Conservation (phyloP, 129 eudicot genomes). For the Mikania micrantha region DNA sequence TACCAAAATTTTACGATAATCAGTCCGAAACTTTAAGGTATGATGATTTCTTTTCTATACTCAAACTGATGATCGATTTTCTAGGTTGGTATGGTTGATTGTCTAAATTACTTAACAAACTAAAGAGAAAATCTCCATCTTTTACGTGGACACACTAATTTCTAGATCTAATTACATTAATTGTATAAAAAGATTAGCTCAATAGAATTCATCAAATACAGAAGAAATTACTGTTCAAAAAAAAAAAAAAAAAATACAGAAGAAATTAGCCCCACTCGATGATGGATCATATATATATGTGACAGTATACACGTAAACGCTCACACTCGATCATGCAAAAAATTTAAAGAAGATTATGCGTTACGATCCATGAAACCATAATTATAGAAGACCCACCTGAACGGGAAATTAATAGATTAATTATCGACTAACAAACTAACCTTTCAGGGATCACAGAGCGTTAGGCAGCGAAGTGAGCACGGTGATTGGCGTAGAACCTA, state of each 20-base stretch:
- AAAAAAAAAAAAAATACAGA: too few relatives aligned
- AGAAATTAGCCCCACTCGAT: conserved; percentile 3
- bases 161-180: not conserved
- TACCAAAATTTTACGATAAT: not conserved
- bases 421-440: conserved; percentile 2
- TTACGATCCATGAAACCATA: not conserved
- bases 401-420: too few relatives aligned
- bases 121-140: not conserved
- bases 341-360: not conserved
- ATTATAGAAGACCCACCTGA: not conserved
- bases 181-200: not conserved
- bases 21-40: not conserved
- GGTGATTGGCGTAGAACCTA: conserved; percentile 10
- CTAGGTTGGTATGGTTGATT: too few relatives aligned
- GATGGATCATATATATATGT: conserved; percentile 6
- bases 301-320: not conserved
- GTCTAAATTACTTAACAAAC: not conserved
- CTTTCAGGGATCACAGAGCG: conserved; percentile 11
- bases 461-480: conserved; percentile 5
- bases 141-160: not conserved
- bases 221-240: too few relatives aligned
- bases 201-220: not conserved
- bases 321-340: too few relatives aligned
- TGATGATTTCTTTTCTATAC: not conserved
- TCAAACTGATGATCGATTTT: not conserved